Evolutionary conservation across 1,139 yeast genomes (phyloP), one percentile per base, ranked within the genome.

Genomic region (Suzukiozyma palmioleophila): DNA sequence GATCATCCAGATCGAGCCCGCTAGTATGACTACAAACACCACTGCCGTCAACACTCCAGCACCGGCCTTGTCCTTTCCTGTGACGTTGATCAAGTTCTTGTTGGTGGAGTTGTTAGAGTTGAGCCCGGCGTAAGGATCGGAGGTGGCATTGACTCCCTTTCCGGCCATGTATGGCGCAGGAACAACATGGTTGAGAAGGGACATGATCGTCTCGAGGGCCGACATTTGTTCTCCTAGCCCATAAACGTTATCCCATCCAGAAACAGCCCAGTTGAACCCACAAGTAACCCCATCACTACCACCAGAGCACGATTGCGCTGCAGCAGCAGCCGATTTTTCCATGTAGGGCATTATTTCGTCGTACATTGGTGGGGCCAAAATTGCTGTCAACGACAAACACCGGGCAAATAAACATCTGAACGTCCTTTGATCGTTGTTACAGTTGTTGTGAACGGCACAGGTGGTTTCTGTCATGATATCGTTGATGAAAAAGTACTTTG

Each of bases 181-280:
- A 26, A 55, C 50, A 11, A 58, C 53, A 9, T 46, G 48, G 37
- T 54, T 61, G 22, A 61, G 49, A 43, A 69, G 57, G 26, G 69
- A 58, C 39, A 61, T 51, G 38, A 86, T 73, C n/a, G 77, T 75
- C 52, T 84, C 95, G 43, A 86, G 64, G 0, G 95, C 90, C 39
- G 75, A 67, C 73, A 83, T 77, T 56, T 86, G 90, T 57, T 86
- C 92, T 30, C 95, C 95, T 16, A 86, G 64, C 5, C 95, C 94
- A 54, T 73, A 84, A 32, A 56, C 52, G 3, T 78, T 81, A 61
- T 85, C 94, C 79, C 84, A 81, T 8, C 69, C 63, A 27, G 60
- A 62, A 29, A 56, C 53, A 11, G 67, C 52, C 94, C 94, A 85
- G 52, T 75, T 66, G 47, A 76, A 64, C 21, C 92, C 92, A 62